Conservation (phyloP, 805 yeast species). For the Hagleromyces aurorensis region DNA sequence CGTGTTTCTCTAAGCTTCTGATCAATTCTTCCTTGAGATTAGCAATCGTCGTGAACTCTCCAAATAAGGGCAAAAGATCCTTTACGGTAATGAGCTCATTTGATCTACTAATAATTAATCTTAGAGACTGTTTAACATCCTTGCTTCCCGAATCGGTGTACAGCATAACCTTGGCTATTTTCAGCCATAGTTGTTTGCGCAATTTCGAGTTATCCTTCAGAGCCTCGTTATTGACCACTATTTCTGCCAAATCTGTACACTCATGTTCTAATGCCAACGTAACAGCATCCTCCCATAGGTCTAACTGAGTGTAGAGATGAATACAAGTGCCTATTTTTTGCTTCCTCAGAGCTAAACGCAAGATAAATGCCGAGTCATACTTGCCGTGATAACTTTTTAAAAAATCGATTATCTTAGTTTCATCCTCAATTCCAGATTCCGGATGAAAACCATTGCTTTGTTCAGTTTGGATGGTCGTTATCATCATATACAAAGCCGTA, state of each 20-base stretch:
- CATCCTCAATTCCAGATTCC: slow-evolving; percentile 21
- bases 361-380: slow-evolving; percentile 60
- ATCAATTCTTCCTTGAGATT: slow-evolving; percentile 80
- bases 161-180: slow-evolving; percentile 38
- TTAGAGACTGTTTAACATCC: slow-evolving; percentile 29
- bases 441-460: too few relatives aligned
- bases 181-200: slow-evolving; percentile 68
- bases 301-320: slow-evolving; percentile 58
- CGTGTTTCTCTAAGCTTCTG: slow-evolving; percentile 66
- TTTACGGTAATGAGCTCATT: slow-evolving; percentile 56
- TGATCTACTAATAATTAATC: slow-evolving; percentile 35
- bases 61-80: slow-evolving; percentile 77
- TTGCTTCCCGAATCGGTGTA: slow-evolving; percentile 12
- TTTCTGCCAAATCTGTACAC: slow-evolving; percentile 22
- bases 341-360: slow-evolving; percentile 62
- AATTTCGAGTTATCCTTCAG: slow-evolving; percentile 35
- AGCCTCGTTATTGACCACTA: slow-evolving; percentile 23
- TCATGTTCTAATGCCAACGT: slow-evolving; percentile 61
- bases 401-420: slow-evolving; percentile 38
- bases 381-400: slow-evolving; percentile 37
- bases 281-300: slow-evolving; percentile 73
- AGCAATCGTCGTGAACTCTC: slow-evolving; percentile 75
- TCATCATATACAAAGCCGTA: slow-evolving; percentile 58
- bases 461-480: too few relatives aligned
- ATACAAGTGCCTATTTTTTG: slow-evolving; percentile 59